These are phyloP conservation scores for Tetragonia tetragonoides DNA, from an alignment of 148 eudicot genomes.

Conservation along the genomic window DNA sequence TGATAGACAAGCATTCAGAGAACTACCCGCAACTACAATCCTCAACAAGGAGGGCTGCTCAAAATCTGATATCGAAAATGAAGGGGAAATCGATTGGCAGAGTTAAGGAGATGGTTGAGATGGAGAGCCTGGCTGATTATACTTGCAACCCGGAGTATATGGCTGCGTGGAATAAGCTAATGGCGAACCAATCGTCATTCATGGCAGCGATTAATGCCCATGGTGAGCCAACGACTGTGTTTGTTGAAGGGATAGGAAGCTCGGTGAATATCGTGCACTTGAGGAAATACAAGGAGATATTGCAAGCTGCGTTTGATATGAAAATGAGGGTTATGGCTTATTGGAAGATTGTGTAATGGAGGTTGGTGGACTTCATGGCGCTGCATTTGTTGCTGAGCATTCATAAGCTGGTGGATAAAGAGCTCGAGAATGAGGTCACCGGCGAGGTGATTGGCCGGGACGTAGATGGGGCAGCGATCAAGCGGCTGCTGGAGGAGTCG, in stretches of 20 bases:
- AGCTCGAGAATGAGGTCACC: conserved; percentile 39
- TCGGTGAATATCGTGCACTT: conserved; percentile 31
- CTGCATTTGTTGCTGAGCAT: conserved; percentile 42
- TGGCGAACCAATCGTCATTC: conserved; percentile 13
- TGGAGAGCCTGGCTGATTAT: conserved; percentile 39
- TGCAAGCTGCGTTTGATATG: conserved; percentile 24
- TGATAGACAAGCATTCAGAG: conserved; percentile 29
- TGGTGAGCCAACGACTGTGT: not conserved
- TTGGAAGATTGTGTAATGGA: conserved; percentile 48
- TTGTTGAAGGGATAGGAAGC: conserved; percentile 25
- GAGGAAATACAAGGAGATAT: not conserved
- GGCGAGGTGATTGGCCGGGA: conserved; percentile 31
- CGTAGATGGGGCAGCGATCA: conserved; percentile 30
- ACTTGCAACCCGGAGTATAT: conserved; percentile 43
- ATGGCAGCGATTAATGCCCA: conserved; percentile 1
- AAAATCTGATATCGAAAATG: conserved; percentile 26
- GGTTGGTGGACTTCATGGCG: conserved; percentile 49
- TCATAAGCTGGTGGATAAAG: conserved; percentile 40
- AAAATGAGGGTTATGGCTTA: conserved; percentile 35
- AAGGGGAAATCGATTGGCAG: conserved; percentile 20
- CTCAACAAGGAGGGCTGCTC: conserved; percentile 21
- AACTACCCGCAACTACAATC: conserved; percentile 38
- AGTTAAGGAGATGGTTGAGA: conserved; percentile 36
- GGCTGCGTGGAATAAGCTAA: conserved; percentile 25
- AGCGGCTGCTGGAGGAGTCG: conserved; percentile 53